Percentiles rank a stretch among this genome's conserved stretches.
Evolutionary conservation across 1,284 basidiomycete genomes (phyloP).

Genomic region (Tranzscheliella williamsii): DNA sequence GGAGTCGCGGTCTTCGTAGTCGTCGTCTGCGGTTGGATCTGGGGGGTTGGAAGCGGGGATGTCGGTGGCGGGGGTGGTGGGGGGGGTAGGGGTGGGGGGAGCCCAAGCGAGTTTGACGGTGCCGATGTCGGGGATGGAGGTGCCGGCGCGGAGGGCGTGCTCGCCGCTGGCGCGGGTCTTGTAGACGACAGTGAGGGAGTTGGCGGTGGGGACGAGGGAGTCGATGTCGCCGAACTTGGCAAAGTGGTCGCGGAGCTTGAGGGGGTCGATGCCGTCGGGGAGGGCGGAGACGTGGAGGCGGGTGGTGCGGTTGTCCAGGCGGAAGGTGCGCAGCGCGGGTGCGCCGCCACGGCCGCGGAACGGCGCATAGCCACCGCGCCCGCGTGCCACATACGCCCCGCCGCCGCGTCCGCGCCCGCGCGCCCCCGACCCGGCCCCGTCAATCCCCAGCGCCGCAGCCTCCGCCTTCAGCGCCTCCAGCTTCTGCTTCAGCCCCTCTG

Average conservation of each 20-base stretch:
- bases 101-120: conserved; percentile 51
- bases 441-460: conserved; percentile 80
- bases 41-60: background rate
- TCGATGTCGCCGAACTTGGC: conserved; percentile 43
- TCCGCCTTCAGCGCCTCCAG: conserved; percentile 80
- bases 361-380: conserved; percentile 74
- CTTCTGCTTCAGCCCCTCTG: conserved; percentile 76
- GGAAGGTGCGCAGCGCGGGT: conserved; percentile 67
- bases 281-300: conserved; percentile 76
- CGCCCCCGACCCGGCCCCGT: conserved; percentile 59
- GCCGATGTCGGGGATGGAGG: conserved; percentile 47
- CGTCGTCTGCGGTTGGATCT: conserved; percentile 9
- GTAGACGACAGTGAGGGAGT: conserved; percentile 28
- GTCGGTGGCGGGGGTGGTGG: conserved; percentile 1
- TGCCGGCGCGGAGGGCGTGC: conserved; percentile 46
- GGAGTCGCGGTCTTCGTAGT: conserved; percentile 42
- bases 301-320: conserved; percentile 86
- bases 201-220: conserved; percentile 22
- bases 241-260: conserved; percentile 76
- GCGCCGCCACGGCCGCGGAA: conserved; percentile 68
- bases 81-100: conserved; percentile 4
- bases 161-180: conserved; percentile 48
- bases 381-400: conserved; percentile 63
- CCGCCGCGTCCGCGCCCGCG: conserved; percentile 56
- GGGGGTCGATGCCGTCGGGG: conserved; percentile 63